phyloP scores from a whole-genome alignment of 2,329 filamentous ascomycete genomes.

The Sarocladium oryzae region DNA sequence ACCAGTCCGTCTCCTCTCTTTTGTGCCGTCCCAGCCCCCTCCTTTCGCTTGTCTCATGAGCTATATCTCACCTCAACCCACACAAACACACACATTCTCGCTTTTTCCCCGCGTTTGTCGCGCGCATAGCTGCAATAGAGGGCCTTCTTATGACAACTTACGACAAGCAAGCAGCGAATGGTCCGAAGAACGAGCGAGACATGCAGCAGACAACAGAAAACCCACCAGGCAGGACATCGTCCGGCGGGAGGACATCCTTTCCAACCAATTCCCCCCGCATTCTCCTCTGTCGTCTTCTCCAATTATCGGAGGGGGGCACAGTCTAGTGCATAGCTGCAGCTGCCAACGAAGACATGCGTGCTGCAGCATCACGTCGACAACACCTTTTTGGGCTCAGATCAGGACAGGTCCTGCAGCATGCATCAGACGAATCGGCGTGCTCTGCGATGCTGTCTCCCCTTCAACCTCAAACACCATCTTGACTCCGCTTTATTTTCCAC shows the following conservation, averaged over 20 bases:
- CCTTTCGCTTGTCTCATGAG: background rate
- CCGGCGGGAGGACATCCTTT: no score
- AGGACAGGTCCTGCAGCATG: background rate
- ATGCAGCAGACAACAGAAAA: no score
- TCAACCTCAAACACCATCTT: constrained; percentile 5
- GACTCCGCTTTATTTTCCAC: background rate
- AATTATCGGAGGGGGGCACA: no score
- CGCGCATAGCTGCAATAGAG: constrained; percentile 8
- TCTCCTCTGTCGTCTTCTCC: no score
- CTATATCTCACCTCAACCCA: no score
- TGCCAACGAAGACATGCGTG: constrained; percentile 6
- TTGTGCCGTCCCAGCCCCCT: background rate
- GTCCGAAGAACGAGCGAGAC: constrained; percentile 8
- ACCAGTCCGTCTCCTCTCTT: no score
- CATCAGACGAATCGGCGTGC: constrained; percentile 8
- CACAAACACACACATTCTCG: background rate
- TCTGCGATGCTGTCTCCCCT: background rate
- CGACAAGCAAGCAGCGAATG: background rate
- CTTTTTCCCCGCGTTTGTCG: background rate
- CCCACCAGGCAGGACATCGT: no score
- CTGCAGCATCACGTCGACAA: constrained; percentile 2
- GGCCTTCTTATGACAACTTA: background rate
- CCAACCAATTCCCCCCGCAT: no score
- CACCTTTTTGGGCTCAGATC: background rate
- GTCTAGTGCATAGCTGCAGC: constrained; percentile 8